Percentiles rank a stretch among this genome's conserved stretches.
phyloP scores from a whole-genome alignment of 2,329 filamentous ascomycete genomes.

The Annulohypoxylon truncatum region DNA sequence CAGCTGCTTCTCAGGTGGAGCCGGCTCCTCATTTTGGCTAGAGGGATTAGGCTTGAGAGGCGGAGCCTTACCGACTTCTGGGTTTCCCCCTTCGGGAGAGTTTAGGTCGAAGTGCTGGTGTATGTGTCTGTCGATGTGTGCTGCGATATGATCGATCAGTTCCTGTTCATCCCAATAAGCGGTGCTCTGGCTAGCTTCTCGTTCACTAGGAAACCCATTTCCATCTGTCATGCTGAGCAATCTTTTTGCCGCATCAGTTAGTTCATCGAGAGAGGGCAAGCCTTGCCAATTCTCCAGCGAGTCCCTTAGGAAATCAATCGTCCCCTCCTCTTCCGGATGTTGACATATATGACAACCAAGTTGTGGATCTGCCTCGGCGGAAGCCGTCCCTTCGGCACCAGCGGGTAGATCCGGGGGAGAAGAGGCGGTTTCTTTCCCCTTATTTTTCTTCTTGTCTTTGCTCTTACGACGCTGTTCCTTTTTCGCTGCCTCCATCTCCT shows the following conservation, averaged over 20 bases:
- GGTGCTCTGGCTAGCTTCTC: neutral
- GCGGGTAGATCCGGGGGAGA: conserved; percentile 30
- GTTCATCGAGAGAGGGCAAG: conserved; percentile 39
- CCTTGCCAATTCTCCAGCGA: conserved; percentile 25
- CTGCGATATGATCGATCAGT: conserved; percentile 37
- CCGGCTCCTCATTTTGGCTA: neutral
- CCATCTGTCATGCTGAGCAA: conserved; percentile 13
- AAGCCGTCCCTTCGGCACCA: conserved; percentile 7
- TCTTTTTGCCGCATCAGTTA: conserved; percentile 27
- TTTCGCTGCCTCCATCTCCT: conserved; percentile 26
- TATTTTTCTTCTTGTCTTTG: conserved; percentile 35
- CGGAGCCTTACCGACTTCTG: neutral
- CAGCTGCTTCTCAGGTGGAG: conserved; percentile 1
- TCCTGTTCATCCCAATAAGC: conserved; percentile 25
- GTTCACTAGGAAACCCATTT: neutral
- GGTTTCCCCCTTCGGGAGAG: neutral
- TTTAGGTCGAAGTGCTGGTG: conserved; percentile 31
- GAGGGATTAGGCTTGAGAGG: neutral
- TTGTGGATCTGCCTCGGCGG: conserved; percentile 20
- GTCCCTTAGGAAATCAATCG: conserved; percentile 19
- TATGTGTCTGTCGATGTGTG: conserved; percentile 41
- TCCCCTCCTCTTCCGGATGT: conserved; percentile 21
- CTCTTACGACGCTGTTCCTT: conserved; percentile 30
- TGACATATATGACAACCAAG: conserved; percentile 41
- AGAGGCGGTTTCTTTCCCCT: conserved; percentile 23